These are phyloP conservation scores for Aspergillus alliaceus DNA, from an alignment of 2,329 filamentous ascomycete species.

Conservation along the genomic window DNA sequence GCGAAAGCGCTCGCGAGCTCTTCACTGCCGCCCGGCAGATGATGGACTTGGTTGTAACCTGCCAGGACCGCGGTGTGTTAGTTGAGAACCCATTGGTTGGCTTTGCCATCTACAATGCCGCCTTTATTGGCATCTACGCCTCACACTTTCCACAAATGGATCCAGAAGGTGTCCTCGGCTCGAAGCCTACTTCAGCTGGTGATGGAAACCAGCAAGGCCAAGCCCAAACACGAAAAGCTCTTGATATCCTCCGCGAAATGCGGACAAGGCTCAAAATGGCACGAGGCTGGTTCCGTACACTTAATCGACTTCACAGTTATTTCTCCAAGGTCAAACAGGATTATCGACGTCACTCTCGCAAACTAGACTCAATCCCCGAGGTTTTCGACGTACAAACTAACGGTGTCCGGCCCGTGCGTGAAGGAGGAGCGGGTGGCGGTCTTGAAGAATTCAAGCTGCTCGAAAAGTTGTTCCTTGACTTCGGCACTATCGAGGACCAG, in stretches of 20 bases:
- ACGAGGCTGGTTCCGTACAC: constrained; percentile 44
- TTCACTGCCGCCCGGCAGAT: constrained; percentile 55
- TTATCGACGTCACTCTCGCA: constrained; percentile 36
- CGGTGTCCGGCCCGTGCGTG: constrained; percentile 32
- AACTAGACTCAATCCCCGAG: constrained; percentile 29
- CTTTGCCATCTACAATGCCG: constrained; percentile 56
- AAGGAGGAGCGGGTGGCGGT: constrained; percentile 32
- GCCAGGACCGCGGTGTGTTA: constrained; percentile 51
- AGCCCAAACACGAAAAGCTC: constrained; percentile 35
- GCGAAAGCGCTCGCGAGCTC: constrained; percentile 49
- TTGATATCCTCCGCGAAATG: constrained; percentile 43
- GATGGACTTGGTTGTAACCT: constrained; percentile 53
- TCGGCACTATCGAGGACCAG: constrained; percentile 41
- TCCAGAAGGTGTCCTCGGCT: constrained; percentile 48
- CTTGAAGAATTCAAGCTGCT: constrained; percentile 43
- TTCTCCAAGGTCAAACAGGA: constrained; percentile 41
- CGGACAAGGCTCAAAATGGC: constrained; percentile 42
- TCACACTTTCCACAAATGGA: constrained; percentile 59
- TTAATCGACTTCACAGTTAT: constrained; percentile 44
- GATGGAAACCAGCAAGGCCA: constrained; percentile 31
- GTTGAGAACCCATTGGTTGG: constrained; percentile 57
- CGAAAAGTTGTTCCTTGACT: constrained; percentile 43
- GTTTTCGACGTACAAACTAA: constrained; percentile 27
- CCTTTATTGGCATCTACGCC: constrained; percentile 53
- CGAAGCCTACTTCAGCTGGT: constrained; percentile 24